Conservation (phyloP, 495 filamentous ascomycete species). For the Neurospora cerealis region DNA sequence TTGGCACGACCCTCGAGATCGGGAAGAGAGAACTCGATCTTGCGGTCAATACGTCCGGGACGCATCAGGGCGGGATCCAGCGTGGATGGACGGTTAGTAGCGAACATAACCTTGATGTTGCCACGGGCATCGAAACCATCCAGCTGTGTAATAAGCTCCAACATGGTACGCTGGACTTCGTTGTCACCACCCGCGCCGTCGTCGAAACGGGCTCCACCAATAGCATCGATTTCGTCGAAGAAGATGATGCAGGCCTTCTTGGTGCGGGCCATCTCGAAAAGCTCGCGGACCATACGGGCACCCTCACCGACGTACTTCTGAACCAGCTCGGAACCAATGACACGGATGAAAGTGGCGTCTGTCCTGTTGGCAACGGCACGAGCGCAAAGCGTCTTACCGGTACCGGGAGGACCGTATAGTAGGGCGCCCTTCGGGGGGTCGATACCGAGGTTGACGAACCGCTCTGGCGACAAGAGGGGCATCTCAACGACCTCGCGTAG, state of each 20-base stretch:
- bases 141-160: slow-evolving; percentile 95
- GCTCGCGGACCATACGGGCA: slow-evolving; percentile 93
- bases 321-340: slow-evolving; percentile 93
- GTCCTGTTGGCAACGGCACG: slow-evolving; percentile 95
- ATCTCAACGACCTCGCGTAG: slow-evolving; percentile 97
- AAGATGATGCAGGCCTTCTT: slow-evolving; percentile 99
- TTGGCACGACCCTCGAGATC: slow-evolving; percentile 95
- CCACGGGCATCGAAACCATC: slow-evolving; percentile 96
- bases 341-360: slow-evolving; percentile 96
- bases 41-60: slow-evolving; percentile 94
- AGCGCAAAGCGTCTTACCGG: slow-evolving; percentile 95
- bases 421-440: slow-evolving; percentile 96
- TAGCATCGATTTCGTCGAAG: slow-evolving; percentile 98
- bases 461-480: slow-evolving; percentile 89
- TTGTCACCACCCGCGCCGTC: slow-evolving; percentile 97
- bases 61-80: slow-evolving; percentile 94
- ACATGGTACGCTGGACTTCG: slow-evolving; percentile 98
- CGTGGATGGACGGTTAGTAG: slow-evolving; percentile 93
- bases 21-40: slow-evolving; percentile 96
- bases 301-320: slow-evolving; percentile 99
- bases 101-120: slow-evolving; percentile 99
- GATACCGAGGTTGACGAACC: slow-evolving; percentile 95
- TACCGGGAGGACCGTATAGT: slow-evolving; percentile 93
- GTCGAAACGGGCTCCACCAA: slow-evolving; percentile 96
- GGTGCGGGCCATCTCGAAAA: slow-evolving; percentile 98